Percentiles rank a stretch among this genome's conserved stretches.
Conservation (phyloP, 805 yeast genomes). For the Wickerhamiella musiphila region DNA sequence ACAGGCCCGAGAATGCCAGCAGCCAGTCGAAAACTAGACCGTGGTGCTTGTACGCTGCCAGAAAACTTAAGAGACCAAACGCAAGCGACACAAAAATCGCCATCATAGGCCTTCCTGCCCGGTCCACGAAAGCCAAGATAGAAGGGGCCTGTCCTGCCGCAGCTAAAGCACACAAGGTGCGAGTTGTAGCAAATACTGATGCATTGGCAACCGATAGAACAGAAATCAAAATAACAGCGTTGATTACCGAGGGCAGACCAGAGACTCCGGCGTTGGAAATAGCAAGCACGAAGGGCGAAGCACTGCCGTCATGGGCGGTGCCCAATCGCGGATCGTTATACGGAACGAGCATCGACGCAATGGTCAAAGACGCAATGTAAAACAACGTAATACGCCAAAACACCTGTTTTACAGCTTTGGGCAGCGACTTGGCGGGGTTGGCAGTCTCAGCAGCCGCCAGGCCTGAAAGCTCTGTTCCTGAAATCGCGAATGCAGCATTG, state of each 20-base stretch:
- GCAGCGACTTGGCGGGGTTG: conserved; percentile 49
- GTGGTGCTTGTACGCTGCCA: conserved; percentile 41
- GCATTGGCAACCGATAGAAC: conserved; percentile 61
- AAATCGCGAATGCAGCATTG: conserved; percentile 60
- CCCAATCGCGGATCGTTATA: conserved; percentile 35
- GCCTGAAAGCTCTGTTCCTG: conserved; percentile 60
- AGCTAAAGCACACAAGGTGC: conserved; percentile 51
- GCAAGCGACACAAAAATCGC: conserved; percentile 33
- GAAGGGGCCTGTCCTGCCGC: conserved; percentile 48
- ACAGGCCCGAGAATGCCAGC: conserved; percentile 58
- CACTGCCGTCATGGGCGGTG: conserved; percentile 38
- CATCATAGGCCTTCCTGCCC: conserved; percentile 62
- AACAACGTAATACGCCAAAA: conserved; percentile 67
- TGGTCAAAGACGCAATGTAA: conserved; percentile 41
- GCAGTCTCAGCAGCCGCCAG: conserved; percentile 63
- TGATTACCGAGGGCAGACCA: conserved; percentile 53
- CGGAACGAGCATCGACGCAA: conserved; percentile 56
- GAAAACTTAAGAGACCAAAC: conserved; percentile 42
- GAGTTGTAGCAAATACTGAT: conserved; percentile 50
- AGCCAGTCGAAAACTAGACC: conserved; percentile 48
- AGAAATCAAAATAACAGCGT: conserved; percentile 51
- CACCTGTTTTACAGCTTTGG: conserved; percentile 63
- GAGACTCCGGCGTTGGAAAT: conserved; percentile 46
- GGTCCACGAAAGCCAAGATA: conserved; percentile 49
- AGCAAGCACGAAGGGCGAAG: conserved; percentile 64